Conservation (phyloP, 805 yeast genomes). For the Cyberlindnera misumaiensis region DNA sequence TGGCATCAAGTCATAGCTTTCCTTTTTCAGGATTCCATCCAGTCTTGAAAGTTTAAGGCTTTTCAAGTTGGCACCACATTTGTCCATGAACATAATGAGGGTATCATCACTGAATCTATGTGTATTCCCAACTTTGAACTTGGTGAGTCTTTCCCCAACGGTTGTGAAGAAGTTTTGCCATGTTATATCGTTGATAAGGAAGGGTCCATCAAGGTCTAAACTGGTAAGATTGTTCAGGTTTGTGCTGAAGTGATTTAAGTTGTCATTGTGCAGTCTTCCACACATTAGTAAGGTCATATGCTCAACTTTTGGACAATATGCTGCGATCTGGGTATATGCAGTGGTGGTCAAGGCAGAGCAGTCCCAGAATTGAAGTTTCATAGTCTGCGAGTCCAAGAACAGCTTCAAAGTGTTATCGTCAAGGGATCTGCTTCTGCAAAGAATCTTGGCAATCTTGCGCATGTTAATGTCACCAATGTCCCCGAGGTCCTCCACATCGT, state of each 20-base stretch:
- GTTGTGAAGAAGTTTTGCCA: slow-evolving; percentile 74
- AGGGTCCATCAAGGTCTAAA: slow-evolving; percentile 81
- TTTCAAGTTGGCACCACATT: slow-evolving; percentile 51
- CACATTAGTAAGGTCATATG: slow-evolving; percentile 77
- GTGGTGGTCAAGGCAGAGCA: slow-evolving; percentile 72
- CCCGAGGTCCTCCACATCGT: slow-evolving; percentile 75
- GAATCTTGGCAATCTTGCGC: slow-evolving; percentile 64
- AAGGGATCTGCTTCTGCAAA: slow-evolving; percentile 77
- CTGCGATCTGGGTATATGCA: slow-evolving; percentile 61
- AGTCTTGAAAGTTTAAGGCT: slow-evolving; percentile 57
- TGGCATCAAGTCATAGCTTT: slow-evolving; percentile 58
- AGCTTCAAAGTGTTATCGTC: slow-evolving; percentile 65
- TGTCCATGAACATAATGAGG: slow-evolving; percentile 52
- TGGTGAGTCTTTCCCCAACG: slow-evolving; percentile 45
- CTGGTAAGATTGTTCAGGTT: slow-evolving; percentile 50
- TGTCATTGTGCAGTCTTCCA: slow-evolving; percentile 82
- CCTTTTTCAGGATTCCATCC: slow-evolving; percentile 59
- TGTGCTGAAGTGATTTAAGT: slow-evolving; percentile 52
- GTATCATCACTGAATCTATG: slow-evolving; percentile 74
- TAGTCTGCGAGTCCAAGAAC: slow-evolving; percentile 58
- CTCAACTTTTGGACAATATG: slow-evolving; percentile 71
- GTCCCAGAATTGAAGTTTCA: slow-evolving; percentile 75
- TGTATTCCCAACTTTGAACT: slow-evolving; percentile 68
- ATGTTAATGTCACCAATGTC: slow-evolving; percentile 74
- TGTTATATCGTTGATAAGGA: slow-evolving; percentile 62